Evolutionary conservation across 805 yeast genomes (phyloP).

Genomic region (Candida chilensis): DNA sequence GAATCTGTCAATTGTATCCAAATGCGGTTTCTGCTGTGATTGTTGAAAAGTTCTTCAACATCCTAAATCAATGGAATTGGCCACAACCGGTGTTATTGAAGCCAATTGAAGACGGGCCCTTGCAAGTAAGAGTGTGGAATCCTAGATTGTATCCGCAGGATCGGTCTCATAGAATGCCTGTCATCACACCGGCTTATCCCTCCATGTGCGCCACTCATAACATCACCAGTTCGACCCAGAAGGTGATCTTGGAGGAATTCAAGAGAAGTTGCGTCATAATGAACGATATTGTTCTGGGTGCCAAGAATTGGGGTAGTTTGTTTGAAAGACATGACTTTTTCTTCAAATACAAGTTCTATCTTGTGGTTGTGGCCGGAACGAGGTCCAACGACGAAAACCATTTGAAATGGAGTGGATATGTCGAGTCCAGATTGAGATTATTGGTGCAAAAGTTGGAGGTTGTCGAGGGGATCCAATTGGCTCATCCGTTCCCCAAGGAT

Average conservation of each 20-base stretch:
- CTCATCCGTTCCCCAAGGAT: slow-evolving; percentile 85
- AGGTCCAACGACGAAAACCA: slow-evolving; percentile 73
- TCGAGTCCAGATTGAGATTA: slow-evolving; percentile 78
- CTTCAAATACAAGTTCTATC: slow-evolving; percentile 73
- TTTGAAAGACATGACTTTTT: slow-evolving; percentile 79
- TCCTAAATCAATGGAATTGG: slow-evolving; percentile 91
- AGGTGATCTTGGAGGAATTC: slow-evolving; percentile 72
- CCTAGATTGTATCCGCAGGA: slow-evolving; percentile 87
- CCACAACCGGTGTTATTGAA: slow-evolving; percentile 94
- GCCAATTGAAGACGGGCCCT: slow-evolving; percentile 93
- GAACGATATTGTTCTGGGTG: slow-evolving; percentile 56
- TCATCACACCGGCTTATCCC: slow-evolving; percentile 96
- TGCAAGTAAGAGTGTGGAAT: slow-evolving; percentile 95
- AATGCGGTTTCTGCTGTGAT: slow-evolving; percentile 91
- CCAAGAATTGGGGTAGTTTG: slow-evolving; percentile 64
- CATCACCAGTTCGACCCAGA: slow-evolving; percentile 81
- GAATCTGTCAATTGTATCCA: slow-evolving; percentile 94
- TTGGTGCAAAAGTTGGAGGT: slow-evolving; percentile 79
- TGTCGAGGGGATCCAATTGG: slow-evolving; percentile 64
- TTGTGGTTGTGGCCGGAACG: slow-evolving; percentile 75
- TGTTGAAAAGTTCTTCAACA: slow-evolving; percentile 81
- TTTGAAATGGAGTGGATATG: slow-evolving; percentile 85
- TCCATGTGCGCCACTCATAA: slow-evolving; percentile 99
- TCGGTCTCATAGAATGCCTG: slow-evolving; percentile 91
- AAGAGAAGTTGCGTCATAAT: slow-evolving; percentile 66